A percentile compares a stretch with the other conserved stretches of the same genome.
These are phyloP conservation scores for Hyaloperonospora arabidopsidis DNA, from an alignment of 352 stramenopile genomes.

Conservation along the genomic window DNA sequence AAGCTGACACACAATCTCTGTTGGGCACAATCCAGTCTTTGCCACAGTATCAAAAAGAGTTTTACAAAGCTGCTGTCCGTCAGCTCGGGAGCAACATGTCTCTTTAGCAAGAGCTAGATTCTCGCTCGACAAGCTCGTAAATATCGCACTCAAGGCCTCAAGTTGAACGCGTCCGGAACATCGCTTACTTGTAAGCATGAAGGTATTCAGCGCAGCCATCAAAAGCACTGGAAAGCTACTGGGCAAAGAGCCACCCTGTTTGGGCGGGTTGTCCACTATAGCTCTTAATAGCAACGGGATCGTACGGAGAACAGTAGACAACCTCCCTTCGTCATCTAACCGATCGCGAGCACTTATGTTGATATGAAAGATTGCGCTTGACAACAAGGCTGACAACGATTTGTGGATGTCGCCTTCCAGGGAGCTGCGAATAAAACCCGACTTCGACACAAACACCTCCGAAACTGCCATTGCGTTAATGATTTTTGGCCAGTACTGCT, in stretches of 20 bases:
- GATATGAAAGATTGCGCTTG: conserved; percentile 40
- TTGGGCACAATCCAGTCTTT: conserved; percentile 37
- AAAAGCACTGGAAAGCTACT: conserved; percentile 23
- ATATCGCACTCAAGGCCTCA: conserved; percentile 36
- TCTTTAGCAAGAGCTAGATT: conserved; percentile 26
- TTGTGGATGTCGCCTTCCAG: conserved; percentile 13
- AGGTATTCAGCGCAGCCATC: conserved; percentile 25
- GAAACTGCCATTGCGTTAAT: conserved; percentile 34
- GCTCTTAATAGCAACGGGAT: conserved; percentile 32
- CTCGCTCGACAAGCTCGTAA: conserved; percentile 33
- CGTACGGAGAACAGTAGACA: conserved; percentile 32
- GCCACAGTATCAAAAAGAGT: conserved; percentile 24
- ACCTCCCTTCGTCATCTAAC: conserved; percentile 31
- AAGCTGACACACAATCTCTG: conserved; percentile 34
- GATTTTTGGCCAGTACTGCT: conserved; percentile 54
- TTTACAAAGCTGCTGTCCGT: conserved; percentile 8
- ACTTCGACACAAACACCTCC: conserved; percentile 28
- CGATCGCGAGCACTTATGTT: conserved; percentile 35
- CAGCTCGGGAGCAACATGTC: conserved; percentile 8
- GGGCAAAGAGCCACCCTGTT: conserved; percentile 8
- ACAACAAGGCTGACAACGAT: conserved; percentile 28
- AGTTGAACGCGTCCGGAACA: conserved; percentile 28
- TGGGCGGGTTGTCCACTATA: conserved; percentile 9
- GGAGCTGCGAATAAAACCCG: conserved; percentile 7
- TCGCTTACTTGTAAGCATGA: conserved; percentile 34